phyloP scores from a whole-genome alignment of 371 early-diverging fungal species.

The Rhizopus arrhizus region DNA sequence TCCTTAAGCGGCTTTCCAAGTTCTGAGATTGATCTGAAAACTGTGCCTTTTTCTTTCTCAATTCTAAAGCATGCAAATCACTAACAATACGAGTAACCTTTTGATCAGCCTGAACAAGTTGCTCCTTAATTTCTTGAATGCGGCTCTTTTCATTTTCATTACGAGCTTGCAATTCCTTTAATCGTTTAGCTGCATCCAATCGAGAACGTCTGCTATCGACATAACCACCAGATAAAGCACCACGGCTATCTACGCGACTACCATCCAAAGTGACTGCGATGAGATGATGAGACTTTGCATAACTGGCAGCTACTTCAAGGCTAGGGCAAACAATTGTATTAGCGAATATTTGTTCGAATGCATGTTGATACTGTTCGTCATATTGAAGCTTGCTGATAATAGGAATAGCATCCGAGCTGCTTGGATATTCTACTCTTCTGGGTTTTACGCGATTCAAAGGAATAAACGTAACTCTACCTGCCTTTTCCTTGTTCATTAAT shows the following conservation, averaged over 20 bases:
- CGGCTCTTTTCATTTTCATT: constrained; percentile 53
- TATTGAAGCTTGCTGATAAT: constrained; percentile 77
- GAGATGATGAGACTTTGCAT: constrained; percentile 75
- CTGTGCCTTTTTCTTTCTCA: constrained; percentile 50
- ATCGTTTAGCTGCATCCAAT: constrained; percentile 68
- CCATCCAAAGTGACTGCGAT: constrained; percentile 92
- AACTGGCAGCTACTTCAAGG: constrained; percentile 81
- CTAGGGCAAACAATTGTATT: constrained; percentile 85
- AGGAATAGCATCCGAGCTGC: constrained; percentile 79
- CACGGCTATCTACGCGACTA: constrained; percentile 90
- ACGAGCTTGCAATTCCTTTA: constrained; percentile 43
- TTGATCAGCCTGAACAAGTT: constrained; percentile 67
- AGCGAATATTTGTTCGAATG: constrained; percentile 88
- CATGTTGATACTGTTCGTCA: constrained; percentile 65
- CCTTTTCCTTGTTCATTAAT: constrained; percentile 70
- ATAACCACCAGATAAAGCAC: constrained; percentile 93
- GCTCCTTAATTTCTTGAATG: constrained; percentile 46
- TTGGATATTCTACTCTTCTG: constrained; percentile 63
- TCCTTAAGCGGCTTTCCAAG: constrained; percentile 53
- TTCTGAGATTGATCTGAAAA: constrained; percentile 56
- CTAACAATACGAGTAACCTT: constrained; percentile 64
- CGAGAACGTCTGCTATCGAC: constrained; percentile 76
- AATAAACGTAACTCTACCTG: constrained; percentile 95
- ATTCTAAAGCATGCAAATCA: constrained; percentile 52
- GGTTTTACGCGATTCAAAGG: constrained; percentile 88